A percentile compares a stretch with the other conserved stretches of the same genome.
Evolutionary conservation across 2,329 filamentous ascomycete genomes (phyloP).

Genomic region (Pyrenochaeta sp.): DNA sequence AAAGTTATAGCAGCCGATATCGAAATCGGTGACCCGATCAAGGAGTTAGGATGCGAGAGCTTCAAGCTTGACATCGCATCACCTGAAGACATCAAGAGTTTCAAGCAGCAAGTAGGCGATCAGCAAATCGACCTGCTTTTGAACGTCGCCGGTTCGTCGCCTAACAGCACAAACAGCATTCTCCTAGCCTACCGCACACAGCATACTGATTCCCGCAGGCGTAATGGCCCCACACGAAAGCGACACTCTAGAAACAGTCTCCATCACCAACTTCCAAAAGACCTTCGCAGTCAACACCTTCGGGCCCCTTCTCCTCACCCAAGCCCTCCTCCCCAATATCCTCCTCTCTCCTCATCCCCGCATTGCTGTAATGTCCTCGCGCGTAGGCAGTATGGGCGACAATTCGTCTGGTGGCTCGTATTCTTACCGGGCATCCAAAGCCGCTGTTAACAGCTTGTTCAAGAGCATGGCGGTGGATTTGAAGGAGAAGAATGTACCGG

Average conservation of each 20-base stretch:
- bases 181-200: background rate
- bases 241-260: slow-evolving; percentile 47
- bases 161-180: background rate
- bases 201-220: background rate
- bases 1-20: slow-evolving; percentile 44
- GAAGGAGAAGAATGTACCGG: slow-evolving; percentile 49
- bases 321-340: slow-evolving; percentile 55
- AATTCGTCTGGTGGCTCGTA: slow-evolving; percentile 55
- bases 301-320: slow-evolving; percentile 55
- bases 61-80: slow-evolving; percentile 47
- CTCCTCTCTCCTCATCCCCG: slow-evolving; percentile 40
- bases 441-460: slow-evolving; percentile 56
- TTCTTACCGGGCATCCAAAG: slow-evolving; percentile 56
- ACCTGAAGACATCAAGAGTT: slow-evolving; percentile 44
- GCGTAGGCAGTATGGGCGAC: slow-evolving; percentile 55
- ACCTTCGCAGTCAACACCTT: slow-evolving; percentile 57
- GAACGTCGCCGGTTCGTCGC: slow-evolving; percentile 41
- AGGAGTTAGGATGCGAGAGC: slow-evolving; percentile 41
- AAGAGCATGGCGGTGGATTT: slow-evolving; percentile 56
- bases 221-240: slow-evolving; percentile 42
- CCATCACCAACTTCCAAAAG: slow-evolving; percentile 37
- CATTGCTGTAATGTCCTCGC: slow-evolving; percentile 54
- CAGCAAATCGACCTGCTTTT: slow-evolving; percentile 49
- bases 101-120: slow-evolving; percentile 40
- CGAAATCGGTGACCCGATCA: slow-evolving; percentile 39